Evolutionary conservation across 495 filamentous ascomycete species (phyloP).

Genomic region (Cryomyces minteri): DNA sequence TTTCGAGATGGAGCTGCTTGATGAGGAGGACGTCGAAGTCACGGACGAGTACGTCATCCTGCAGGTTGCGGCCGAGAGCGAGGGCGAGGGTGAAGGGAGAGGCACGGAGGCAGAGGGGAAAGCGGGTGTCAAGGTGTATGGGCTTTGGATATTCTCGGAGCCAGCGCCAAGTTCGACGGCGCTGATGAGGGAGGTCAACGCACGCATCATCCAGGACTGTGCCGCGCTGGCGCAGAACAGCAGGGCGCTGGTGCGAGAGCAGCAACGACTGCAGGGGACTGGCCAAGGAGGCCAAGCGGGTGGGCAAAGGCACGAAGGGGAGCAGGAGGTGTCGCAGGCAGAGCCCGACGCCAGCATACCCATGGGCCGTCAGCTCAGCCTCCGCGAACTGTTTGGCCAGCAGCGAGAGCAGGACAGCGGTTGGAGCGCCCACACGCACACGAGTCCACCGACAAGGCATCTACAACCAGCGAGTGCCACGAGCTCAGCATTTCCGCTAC

Average conservation of each 20-base stretch:
- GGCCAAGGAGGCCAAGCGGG: background rate
- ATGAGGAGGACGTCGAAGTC: conserved; percentile 35
- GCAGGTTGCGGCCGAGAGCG: conserved; percentile 19
- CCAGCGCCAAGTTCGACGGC: conserved; percentile 33
- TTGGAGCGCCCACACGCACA: conserved; percentile 28
- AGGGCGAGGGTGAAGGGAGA: conserved; percentile 4
- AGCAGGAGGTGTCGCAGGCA: conserved; percentile 21
- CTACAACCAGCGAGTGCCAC: background rate
- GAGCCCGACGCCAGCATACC: conserved; percentile 25
- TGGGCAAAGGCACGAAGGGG: conserved; percentile 15
- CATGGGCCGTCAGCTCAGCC: conserved; percentile 33
- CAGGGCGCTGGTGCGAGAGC: conserved; percentile 23
- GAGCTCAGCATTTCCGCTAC: background rate
- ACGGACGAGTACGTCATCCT: conserved; percentile 44
- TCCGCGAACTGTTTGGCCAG: conserved; percentile 37
- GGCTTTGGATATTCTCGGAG: conserved; percentile 48
- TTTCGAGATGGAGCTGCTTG: conserved; percentile 31
- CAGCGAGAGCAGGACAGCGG: conserved; percentile 32
- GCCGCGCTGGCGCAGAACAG: conserved; percentile 30
- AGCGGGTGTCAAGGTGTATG: conserved; percentile 26
- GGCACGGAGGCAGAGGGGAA: conserved; percentile 2
- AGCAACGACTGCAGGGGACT: background rate
- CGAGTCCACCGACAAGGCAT: conserved; percentile 14
- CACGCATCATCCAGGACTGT: conserved; percentile 34
- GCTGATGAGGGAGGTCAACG: conserved; percentile 29